Evolutionary conservation across 371 early-diverging fungal genomes (phyloP).

Genomic region (Apophysomyces ossiformis): DNA sequence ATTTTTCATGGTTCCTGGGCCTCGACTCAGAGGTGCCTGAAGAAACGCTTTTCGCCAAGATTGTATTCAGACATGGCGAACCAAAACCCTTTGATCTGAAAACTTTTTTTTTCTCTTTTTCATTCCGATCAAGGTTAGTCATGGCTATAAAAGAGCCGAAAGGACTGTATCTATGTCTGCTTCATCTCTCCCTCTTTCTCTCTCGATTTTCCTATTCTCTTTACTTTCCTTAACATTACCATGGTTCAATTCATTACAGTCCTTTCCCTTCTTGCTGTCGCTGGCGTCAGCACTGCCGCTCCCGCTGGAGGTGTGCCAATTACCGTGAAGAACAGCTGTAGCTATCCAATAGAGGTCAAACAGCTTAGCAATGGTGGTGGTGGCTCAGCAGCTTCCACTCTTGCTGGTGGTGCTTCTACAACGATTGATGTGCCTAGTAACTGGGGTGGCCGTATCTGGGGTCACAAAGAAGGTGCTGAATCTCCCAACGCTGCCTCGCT

Average conservation of each 20-base stretch:
- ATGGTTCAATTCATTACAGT: slow-evolving; percentile 2
- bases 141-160: not conserved
- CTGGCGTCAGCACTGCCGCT: slow-evolving; percentile 24
- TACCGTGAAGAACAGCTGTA: slow-evolving; percentile 46
- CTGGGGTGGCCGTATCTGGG: slow-evolving; percentile 50
- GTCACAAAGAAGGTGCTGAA: slow-evolving; percentile 25
- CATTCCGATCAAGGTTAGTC: not conserved
- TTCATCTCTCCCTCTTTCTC: too few species aligned
- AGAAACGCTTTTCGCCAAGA: not conserved
- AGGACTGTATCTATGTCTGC: too few species aligned
- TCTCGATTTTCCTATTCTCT: not conserved
- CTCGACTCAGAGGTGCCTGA: not conserved
- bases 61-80: slow-evolving; percentile 4
- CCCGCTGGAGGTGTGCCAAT: slow-evolving; percentile 30
- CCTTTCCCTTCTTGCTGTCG: slow-evolving; percentile 17
- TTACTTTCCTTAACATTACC: not conserved
- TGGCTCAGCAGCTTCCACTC: slow-evolving; percentile 4
- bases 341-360: slow-evolving; percentile 29
- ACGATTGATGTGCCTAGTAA: slow-evolving; percentile 24
- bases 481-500: slow-evolving; percentile 36
- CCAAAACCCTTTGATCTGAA: not conserved
- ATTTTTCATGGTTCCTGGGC: slow-evolving; percentile 10
- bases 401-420: slow-evolving; percentile 24
- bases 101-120: not conserved
- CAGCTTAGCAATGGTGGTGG: slow-evolving; percentile 37